phyloP scores from a whole-genome alignment of 139 green algal genomes.

The Auxenochlorella pyrenoidosa region DNA sequence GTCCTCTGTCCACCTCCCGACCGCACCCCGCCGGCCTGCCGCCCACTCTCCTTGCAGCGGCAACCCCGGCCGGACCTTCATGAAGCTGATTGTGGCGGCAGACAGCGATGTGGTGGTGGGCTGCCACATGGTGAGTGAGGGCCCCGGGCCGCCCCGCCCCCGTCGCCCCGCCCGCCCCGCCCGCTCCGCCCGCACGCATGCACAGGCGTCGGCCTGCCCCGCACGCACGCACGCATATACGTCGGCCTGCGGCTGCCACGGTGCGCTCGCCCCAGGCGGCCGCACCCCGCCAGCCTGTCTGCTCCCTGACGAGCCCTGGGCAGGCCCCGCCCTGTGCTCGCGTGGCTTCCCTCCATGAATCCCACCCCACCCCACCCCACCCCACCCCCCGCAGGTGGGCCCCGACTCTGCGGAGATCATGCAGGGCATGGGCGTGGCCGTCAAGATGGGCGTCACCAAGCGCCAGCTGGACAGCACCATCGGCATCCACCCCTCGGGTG shows the following conservation, averaged over 20 bases:
- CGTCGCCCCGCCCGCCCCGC: no score
- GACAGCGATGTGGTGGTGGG: constrained; percentile 84
- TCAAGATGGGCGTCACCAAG: constrained; percentile 98
- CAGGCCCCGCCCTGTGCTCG: not conserved
- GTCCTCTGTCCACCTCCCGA: not conserved
- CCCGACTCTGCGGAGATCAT: constrained; percentile 95
- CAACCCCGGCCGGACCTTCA: constrained; percentile 73
- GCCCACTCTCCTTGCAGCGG: constrained; percentile 43
- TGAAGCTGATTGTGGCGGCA: constrained; percentile 87
- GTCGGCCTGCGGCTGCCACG: no score
- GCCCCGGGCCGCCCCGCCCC: constrained; percentile 69
- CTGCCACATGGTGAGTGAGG: constrained; percentile 91
- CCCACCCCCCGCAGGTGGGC: constrained; percentile 70
- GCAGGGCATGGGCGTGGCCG: constrained; percentile 93
- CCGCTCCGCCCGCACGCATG: no score
- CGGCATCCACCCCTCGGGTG: constrained; percentile 91
- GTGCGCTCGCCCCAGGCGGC: no score
- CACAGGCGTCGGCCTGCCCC: no score
- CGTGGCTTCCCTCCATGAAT: not conserved
- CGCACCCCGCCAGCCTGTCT: no score
- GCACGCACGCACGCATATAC: no score
- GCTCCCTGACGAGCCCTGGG: no score
- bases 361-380: no score
- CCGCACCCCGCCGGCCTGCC: not conserved
- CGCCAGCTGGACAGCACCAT: constrained; percentile 89